Conservation (phyloP, 176 grass and related monocot genomes). For the Rhynchospora breviuscula region DNA sequence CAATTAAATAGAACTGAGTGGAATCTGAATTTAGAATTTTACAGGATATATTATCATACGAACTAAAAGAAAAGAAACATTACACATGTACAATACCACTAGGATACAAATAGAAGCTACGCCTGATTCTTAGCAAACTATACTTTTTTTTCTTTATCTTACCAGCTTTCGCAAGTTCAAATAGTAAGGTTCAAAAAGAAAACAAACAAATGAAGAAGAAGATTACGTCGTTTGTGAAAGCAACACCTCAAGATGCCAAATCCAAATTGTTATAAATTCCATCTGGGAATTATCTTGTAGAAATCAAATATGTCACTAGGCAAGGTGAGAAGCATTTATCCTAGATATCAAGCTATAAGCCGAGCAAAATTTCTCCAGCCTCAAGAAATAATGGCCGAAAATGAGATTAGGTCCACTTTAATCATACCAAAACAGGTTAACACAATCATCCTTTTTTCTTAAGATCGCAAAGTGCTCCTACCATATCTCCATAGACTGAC, state of each 20-base stretch:
- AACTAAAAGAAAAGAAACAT: neutral
- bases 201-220: neutral
- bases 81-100: slow-evolving; percentile 4
- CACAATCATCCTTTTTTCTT: neutral
- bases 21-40: neutral
- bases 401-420: neutral
- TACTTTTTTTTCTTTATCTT: neutral
- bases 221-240: neutral
- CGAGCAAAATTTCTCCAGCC: slow-evolving; percentile 22
- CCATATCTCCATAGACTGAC: slow-evolving; percentile 92
- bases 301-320: slow-evolving; percentile 5
- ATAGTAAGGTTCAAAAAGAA: neutral
- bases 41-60: neutral
- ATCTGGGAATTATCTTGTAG: neutral
- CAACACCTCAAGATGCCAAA: neutral
- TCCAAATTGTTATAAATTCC: neutral
- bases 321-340: neutral
- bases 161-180: neutral
- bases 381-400: neutral
- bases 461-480: slow-evolving; percentile 56
- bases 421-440: slow-evolving; percentile 5
- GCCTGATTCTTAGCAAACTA: slow-evolving; percentile 9
- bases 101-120: neutral
- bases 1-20: neutral
- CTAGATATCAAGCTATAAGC: slow-evolving; percentile 12